Base-by-base conservation (phyloP, 441 rosid species). In the Pelargonium fulgidum region DNA sequence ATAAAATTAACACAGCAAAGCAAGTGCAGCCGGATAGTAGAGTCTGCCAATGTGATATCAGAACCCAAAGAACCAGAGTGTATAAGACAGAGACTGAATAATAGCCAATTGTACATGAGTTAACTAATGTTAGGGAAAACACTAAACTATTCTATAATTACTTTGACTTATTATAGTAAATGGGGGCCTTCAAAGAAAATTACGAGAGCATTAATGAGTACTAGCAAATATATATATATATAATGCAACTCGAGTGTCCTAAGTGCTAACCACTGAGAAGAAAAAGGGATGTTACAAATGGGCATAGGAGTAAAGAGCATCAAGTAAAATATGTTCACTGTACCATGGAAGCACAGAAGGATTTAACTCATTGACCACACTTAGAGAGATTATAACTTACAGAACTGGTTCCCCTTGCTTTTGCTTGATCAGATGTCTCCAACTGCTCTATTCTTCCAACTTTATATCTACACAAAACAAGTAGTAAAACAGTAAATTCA, bases 401-500 rank as follows among this genome's bases (percentile, higher is more conserved):
- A 72, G 89, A 80, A 81, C 77, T 91, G 69, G 83, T 77, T 75
- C 93, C 93, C 79, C 89, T 89, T 68, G 91, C 85, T 81, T 89
- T 93, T 68, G 92, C 90, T 83, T 93, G 96, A 70, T 74, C 87
- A 69, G 99, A 84, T 77, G 97, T 89, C 83, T 89, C 93, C 72
- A 84, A 76, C 89, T 93, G 99, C 89, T 93, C 99, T 3, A 93
- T 82, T 17, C 96, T 78, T 66, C 97, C 99, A 81, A 93, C 99
- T 80, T 93, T 91, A 72, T 82, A 91, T 71, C 99, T 93, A 79
- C 74, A 73, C 62, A 72, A 70, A 76, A 72, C 42, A 68, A 16
- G 70, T 54, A 64, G 67, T 14, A 77, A 67, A 39, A 4, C 20
- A 48, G 67, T 17, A 69, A 71, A 59, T 36, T 36, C 41, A 3